Percentiles rank a stretch among this genome's conserved stretches.
These are phyloP conservation scores for Aspergillus coremiiformis DNA, from an alignment of 495 filamentous ascomycete genomes.

Conservation along the genomic window DNA sequence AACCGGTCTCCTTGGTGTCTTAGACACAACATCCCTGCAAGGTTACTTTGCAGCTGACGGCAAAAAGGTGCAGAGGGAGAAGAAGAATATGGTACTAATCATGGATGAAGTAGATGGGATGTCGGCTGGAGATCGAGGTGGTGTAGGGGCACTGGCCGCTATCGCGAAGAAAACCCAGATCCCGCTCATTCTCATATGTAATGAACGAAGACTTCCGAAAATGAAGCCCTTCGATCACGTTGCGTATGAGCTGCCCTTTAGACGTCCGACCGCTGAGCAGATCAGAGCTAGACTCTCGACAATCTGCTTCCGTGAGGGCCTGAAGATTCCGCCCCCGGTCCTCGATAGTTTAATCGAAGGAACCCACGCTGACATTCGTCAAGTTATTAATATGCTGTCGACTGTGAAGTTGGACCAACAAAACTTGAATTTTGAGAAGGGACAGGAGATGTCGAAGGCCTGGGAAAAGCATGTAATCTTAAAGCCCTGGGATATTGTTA, in stretches of 20 bases:
- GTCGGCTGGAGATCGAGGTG: constrained; percentile 93
- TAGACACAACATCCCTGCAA: constrained; percentile 86
- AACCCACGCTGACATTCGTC: constrained; percentile 88
- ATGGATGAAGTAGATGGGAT: constrained; percentile 99
- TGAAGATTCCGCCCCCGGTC: constrained; percentile 81
- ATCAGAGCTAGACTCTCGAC: constrained; percentile 86
- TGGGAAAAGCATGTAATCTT: constrained; percentile 97
- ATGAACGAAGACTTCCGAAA: constrained; percentile 84
- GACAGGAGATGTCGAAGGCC: constrained; percentile 87
- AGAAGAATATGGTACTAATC: constrained; percentile 88
- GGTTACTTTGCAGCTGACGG: constrained; percentile 87
- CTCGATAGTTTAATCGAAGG: constrained; percentile 93
- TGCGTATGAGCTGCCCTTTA: constrained; percentile 77
- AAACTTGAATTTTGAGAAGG: constrained; percentile 70
- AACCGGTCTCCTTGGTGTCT: constrained; percentile 70
- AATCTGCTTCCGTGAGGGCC: constrained; percentile 83
- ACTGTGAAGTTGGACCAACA: constrained; percentile 81
- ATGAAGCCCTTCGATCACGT: constrained; percentile 95
- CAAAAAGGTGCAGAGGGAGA: constrained; percentile 67
- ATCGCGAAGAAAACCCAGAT: constrained; percentile 92
- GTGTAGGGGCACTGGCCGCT: constrained; percentile 87
- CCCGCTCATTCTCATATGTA: constrained; percentile 95
- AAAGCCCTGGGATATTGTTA: constrained; percentile 96
- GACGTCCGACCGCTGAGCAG: constrained; percentile 79
- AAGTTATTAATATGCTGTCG: constrained; percentile 97